Base-by-base conservation (phyloP, 2,329 filamentous ascomycete species). In the Gyromitra esculenta region DNA sequence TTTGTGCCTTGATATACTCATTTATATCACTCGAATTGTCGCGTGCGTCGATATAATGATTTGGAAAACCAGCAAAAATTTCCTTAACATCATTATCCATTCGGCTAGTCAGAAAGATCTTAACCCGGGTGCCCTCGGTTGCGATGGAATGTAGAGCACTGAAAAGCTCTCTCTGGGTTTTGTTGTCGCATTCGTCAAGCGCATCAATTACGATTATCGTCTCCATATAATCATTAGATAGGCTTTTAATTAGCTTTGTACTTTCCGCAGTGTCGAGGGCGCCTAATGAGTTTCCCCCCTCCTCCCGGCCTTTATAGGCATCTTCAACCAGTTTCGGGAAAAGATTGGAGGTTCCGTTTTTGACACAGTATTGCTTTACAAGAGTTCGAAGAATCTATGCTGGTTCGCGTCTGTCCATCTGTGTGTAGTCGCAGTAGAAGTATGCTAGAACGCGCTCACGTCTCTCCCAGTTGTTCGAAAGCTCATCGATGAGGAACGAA, bases 101-200 rank as follows among this genome's bases (percentile, higher is more conserved):
- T 2, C 82, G 80, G 77, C 83, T 84, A 1, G 82, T 82, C 13
- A 84, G 73, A 41, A 84, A 82, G 25, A 84, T 77, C 69, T 84
- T 83, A 6, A 83, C 76, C 4, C 82, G 54, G 25, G 75, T 79
- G 18, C 73, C 39, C n/a, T 81, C 81, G 2, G 81, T 67, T n/a
- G 83, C 21, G 3, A 84, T 81, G 3, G 54, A 31, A 5, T 81
- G 68, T 43, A 84, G 63, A 35, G 79, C 76, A 64, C 81, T 66
- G 2, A 84, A 73, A 5, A 83, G 73, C 15, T 81, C 64, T 21
- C 73, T 48, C 43, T 82, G 77, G n/a, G 60, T 78, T 37, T 52
- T 15, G 67, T 75, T 59, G 45, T 83, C 76, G 68, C 81, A 81
- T 78, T 84, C 82, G 73, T 84, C 83, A 41, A 84, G 77, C 18